These are phyloP conservation scores for Jackrogersella multiformis DNA, from an alignment of 495 filamentous ascomycete species.

Conservation along the genomic window DNA sequence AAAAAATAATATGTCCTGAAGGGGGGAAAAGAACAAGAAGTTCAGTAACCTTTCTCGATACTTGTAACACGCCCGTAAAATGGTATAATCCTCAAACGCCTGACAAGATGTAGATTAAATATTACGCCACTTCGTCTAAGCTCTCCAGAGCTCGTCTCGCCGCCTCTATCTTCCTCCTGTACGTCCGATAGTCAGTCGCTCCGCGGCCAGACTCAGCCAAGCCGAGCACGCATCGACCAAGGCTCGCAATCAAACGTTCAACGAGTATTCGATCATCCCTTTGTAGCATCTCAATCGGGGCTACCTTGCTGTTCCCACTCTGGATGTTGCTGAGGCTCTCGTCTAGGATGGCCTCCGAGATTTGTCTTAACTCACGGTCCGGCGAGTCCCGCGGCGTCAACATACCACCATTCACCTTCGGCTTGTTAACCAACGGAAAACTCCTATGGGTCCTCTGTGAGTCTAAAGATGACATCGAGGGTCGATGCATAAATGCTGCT, in stretches of 20 bases:
- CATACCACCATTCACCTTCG: slow-evolving; percentile 54
- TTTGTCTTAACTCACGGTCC: slow-evolving; percentile 51
- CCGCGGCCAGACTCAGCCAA: slow-evolving; percentile 70
- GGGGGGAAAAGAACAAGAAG: slow-evolving; percentile 5
- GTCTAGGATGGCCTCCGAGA: slow-evolving; percentile 52
- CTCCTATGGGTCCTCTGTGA: slow-evolving; percentile 61
- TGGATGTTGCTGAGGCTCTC: slow-evolving; percentile 48
- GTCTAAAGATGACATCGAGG: slow-evolving; percentile 60
- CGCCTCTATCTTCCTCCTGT: slow-evolving; percentile 74
- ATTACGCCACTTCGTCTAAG: slow-evolving; percentile 43
- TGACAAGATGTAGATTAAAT: slow-evolving; percentile 23
- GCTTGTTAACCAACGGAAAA: slow-evolving; percentile 62
- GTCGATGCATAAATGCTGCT: slow-evolving; percentile 52
- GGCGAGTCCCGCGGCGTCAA: slow-evolving; percentile 51
- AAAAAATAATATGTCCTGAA: slow-evolving; percentile 20
- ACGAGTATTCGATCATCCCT: slow-evolving; percentile 78
- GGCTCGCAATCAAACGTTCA: slow-evolving; percentile 76
- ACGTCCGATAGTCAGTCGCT: slow-evolving; percentile 67
- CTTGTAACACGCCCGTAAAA: slow-evolving; percentile 26
- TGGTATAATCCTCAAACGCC: slow-evolving; percentile 40
- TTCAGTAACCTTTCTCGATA: slow-evolving; percentile 10
- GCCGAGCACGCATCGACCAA: slow-evolving; percentile 74
- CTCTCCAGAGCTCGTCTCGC: slow-evolving; percentile 78
- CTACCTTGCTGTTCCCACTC: slow-evolving; percentile 34
- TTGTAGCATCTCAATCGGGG: slow-evolving; percentile 61